Evolutionary conservation across 2,329 filamentous ascomycete species (phyloP), one percentile per base, ranked within the genome.

Genomic region (Alternaria rosae): DNA sequence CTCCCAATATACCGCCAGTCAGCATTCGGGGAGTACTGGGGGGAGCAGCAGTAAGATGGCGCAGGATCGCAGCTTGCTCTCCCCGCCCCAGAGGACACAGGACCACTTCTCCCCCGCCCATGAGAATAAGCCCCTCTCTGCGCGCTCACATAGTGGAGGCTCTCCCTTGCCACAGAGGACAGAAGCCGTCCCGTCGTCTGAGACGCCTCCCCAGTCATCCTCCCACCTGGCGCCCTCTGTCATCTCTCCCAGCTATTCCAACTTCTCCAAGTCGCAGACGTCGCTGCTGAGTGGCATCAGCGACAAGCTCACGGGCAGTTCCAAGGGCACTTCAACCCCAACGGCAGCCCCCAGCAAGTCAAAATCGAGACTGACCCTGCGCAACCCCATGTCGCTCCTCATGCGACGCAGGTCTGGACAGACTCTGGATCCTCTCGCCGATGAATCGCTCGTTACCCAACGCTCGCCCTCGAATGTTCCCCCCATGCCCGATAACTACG

Each of bases 371-470:
- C 76, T 86, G 44, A 86, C 85, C 67, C 78, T 89, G 23, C 77
- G 88, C 42, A 89, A 89, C 68, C 87, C 87, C 10, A 87, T 89
- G 83, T 84, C 85, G 6, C 79, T 89, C 13, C 78, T 89, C 48
- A 85, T 86, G 66, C 82, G 87, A 23, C 82, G 87, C 48, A 82
- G 86, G 59, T 87, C 86, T 15, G 84, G 82, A 11, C 86, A 87
- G 65, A 76, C 82, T 2, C 69, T 84, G 15, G 82, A 82, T 30
- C 73, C 76, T 28, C 72, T 81, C 2, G 76, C 82, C 12, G 85
- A 87, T 30, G 85, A 87, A 45, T 78, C 82, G 17, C 82, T 83
- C 7, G 81, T 85, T 30, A 83, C 81, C 20, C 81, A 83, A 26
- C 82, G 81, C 41, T 85, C 81, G 53, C 71, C 84, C 12, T 66